These are phyloP conservation scores for Flaveria bidentis DNA, from an alignment of 129 eudicot genomes.

Conservation along the genomic window DNA sequence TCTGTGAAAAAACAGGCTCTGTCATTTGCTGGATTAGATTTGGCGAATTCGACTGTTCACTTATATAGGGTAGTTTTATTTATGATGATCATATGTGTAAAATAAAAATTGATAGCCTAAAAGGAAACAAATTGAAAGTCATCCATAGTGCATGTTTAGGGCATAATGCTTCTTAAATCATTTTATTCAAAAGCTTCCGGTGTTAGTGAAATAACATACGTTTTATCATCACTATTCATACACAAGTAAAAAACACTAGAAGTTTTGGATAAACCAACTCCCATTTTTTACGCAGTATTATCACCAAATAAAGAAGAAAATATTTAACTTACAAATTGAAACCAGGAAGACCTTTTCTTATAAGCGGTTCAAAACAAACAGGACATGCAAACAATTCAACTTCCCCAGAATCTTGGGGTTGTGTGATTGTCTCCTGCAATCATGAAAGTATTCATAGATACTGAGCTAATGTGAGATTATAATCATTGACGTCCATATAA, in stretches of 20 bases:
- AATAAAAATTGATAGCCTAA: background rate
- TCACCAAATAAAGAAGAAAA: background rate
- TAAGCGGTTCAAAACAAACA: slow-evolving; percentile 83
- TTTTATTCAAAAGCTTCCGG: background rate
- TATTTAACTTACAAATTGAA: slow-evolving; percentile 84
- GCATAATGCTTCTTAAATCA: background rate
- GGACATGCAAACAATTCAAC: slow-evolving; percentile 79
- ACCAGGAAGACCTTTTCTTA: slow-evolving; percentile 91
- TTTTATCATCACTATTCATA: background rate
- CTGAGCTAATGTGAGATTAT: background rate
- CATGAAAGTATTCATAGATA: background rate
- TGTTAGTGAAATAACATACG: background rate
- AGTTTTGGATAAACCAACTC: background rate
- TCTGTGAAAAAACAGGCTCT: slow-evolving; percentile 9
- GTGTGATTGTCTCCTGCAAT: slow-evolving; percentile 53
- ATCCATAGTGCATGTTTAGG: background rate
- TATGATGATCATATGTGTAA: background rate
- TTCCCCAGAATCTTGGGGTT: slow-evolving; percentile 36
- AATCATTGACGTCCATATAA: background rate
- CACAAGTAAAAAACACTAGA: background rate
- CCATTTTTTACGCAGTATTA: slow-evolving; percentile 2
- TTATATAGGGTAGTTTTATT: background rate
- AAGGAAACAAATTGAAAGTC: background rate
- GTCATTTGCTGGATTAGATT: background rate
- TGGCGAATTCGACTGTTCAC: background rate